A percentile compares a stretch with the other conserved stretches of the same genome.
These are phyloP conservation scores for Plectosphaerella sp. DNA, from an alignment of 2,329 filamentous ascomycete species.

Conservation along the genomic window DNA sequence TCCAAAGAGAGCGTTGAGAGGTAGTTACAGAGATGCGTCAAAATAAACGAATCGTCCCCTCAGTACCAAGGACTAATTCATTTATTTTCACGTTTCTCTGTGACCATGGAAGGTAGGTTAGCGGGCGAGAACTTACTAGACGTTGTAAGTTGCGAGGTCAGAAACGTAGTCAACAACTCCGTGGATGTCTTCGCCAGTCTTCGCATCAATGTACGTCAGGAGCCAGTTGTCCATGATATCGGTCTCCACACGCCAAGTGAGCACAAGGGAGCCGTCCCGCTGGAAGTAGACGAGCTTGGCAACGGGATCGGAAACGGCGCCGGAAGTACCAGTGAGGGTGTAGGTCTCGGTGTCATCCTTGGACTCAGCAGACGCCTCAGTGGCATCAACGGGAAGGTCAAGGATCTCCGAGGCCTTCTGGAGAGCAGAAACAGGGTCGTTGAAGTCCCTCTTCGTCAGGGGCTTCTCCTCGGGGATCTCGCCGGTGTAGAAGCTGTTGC, in stretches of 20 bases:
- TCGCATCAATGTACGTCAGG: slow-evolving; percentile 47
- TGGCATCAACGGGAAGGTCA: slow-evolving; percentile 23
- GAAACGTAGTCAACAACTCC: slow-evolving; percentile 46
- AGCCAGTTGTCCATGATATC: slow-evolving; percentile 47
- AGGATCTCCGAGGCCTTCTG: slow-evolving; percentile 30
- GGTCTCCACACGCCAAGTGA: slow-evolving; percentile 50
- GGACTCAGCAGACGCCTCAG: slow-evolving; percentile 17
- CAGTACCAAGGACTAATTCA: too few relatives aligned
- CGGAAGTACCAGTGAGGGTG: slow-evolving; percentile 37
- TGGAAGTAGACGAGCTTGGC: slow-evolving; percentile 47
- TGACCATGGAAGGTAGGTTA: background rate
- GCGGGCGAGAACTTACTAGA: slow-evolving; percentile 31
- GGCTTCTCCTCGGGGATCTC: slow-evolving; percentile 31
- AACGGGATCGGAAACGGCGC: slow-evolving; percentile 42
- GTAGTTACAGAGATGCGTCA: slow-evolving; percentile 9
- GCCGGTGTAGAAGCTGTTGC: slow-evolving; percentile 40
- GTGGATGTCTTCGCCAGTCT: slow-evolving; percentile 34
- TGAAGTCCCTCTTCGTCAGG: slow-evolving; percentile 32
- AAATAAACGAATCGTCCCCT: slow-evolving; percentile 1
- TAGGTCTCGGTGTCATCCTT: slow-evolving; percentile 22
- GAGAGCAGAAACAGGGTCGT: slow-evolving; percentile 39
- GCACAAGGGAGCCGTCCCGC: slow-evolving; percentile 33
- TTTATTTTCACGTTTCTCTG: too few relatives aligned
- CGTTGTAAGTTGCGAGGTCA: slow-evolving; percentile 44
- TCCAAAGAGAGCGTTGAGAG: too few relatives aligned